Evolutionary conservation across 257 asterid species (phyloP).

Genomic region (Salvia hispanica): DNA sequence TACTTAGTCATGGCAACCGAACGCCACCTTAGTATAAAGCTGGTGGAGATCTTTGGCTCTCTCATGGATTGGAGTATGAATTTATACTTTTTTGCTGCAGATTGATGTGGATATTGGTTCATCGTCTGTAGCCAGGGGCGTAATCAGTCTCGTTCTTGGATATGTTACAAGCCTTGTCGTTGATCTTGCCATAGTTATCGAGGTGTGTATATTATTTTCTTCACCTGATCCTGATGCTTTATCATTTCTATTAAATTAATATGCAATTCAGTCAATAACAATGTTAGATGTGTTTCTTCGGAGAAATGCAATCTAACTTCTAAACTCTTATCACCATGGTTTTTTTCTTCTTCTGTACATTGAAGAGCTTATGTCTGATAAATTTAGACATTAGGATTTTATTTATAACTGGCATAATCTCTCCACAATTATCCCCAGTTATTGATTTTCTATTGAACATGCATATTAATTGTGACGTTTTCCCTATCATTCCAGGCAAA

Average conservation of each 20-base stretch:
- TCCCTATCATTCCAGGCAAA: slow-evolving; percentile 61
- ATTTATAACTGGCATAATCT: no score
- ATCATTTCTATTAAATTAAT: not conserved
- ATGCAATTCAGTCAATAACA: not conserved
- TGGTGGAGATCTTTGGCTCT: slow-evolving; percentile 7
- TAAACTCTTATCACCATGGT: not conserved
- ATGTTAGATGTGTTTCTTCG: slow-evolving; percentile 13
- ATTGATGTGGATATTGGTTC: slow-evolving; percentile 98
- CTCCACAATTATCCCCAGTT: no score
- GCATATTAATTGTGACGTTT: not conserved
- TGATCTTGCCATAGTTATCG: slow-evolving; percentile 88
- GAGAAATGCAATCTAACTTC: slow-evolving; percentile 8
- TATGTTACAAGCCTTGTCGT: slow-evolving; percentile 86
- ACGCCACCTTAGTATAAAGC: not conserved
- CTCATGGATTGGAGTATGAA: slow-evolving; percentile 1
- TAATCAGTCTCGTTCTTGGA: slow-evolving; percentile 92
- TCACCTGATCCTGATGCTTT: slow-evolving; percentile 3
- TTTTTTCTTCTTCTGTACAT: no score
- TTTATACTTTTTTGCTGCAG: slow-evolving; percentile 47
- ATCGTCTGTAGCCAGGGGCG: slow-evolving; percentile 95
- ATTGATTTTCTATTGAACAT: no score
- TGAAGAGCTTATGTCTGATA: no score
- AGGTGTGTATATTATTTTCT: slow-evolving; percentile 54
- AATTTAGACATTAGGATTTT: no score
- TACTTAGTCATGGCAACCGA: no score